Base-by-base conservation (phyloP, 164 flowering plant genomes). In the Aristolochia californica region DNA sequence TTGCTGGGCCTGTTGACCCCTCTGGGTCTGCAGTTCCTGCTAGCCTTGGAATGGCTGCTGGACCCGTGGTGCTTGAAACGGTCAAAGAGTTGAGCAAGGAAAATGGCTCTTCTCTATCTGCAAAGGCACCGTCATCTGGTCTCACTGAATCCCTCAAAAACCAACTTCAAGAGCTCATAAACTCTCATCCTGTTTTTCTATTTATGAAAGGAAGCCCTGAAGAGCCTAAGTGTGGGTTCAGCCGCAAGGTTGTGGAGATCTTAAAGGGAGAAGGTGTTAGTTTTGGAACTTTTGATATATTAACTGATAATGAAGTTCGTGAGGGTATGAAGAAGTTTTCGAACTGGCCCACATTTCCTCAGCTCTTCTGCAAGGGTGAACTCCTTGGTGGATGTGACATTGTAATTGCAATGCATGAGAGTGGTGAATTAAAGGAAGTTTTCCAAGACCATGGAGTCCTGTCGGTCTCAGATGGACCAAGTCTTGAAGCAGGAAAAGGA, bases 281-380 rank as follows among this genome's bases (percentile, higher is more conserved):
- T 25, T 93, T 89, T 64, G 99, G 95, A 62, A 84, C 74, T 68
- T 93, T 93, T 63, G 95, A 93, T 65, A 93, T 93, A 40, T 74
- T 93, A 5, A 49, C 77, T 0, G 91, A 93, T 72, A 75, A 75
- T 52, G 87, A 83, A 28, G 88, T 93, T 59, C 87, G 97, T 55
- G 97, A 89, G 61, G 95, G 96, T 7, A 72, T 87, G 74, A 93
- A 90, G 72, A 80, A 77, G 68, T 79, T 77, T 52, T 79, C 91
- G 26, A 89, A 90, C 65, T 93, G 97, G 96, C 97, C 97, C 27
- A 93, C 97, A 10, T 89, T 68, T 67, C 97, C 99, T 71, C 99
- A 93, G 68, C 91, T 89, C 15, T 89, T 80, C 59, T 85, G 84
- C 80, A 89, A 85, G 62, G 93, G 97, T 48, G 96, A 93, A 62